Base-by-base conservation (phyloP, 73 alveolate genomes). In the Effrenium voratum region DNA sequence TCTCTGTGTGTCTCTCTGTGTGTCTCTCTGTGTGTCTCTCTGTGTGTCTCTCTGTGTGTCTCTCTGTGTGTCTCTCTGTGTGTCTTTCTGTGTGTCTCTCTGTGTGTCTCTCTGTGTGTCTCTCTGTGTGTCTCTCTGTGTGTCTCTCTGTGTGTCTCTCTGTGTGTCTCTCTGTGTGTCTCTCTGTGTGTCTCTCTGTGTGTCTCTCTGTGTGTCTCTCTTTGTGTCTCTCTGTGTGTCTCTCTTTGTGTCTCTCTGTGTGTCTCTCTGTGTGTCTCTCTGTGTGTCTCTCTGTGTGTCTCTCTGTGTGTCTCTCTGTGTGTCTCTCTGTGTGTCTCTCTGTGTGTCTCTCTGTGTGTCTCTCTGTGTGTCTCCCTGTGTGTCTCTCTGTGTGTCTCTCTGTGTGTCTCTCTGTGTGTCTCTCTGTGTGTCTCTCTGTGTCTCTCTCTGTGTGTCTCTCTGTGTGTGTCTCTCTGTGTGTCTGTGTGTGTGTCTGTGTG, bases 91-190 rank as follows among this genome's bases (percentile, higher is more conserved):
- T 66, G 43, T 66, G 80, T 66, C 44, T 66, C 80, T 66, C 80
- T 66, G 44, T 66, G 38, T 66, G 38, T 66, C 80, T 66, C 43
- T 66, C 44, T 66, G 43, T 66, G 38, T 66, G 44, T 66, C 80
- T 66, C 80, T 66, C 80, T 66, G 44, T 66, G 38, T 66, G 43
- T 66, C 44, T 66, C 43, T 66, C 80, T 66, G 38, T 66, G 38
- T 66, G 44, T 66, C 80, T 66, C 80, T 66, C 44, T 66, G 80
- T 66, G 43, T 66, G 44, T 66, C 80, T 66, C 43, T 66, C 80
- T 66, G 44, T 66, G 38, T 66, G 80, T 66, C 38, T 66, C 44
- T 66, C 43, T 66, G 38, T 66, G 44, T 66, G 38, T 66, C 43
- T 66, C 43, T 66, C 44, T 66, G 80, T 66, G 38, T 66, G 38